phyloP scores from a whole-genome alignment of 2,329 filamentous ascomycete genomes.

The Ascochyta clinopodiicola region DNA sequence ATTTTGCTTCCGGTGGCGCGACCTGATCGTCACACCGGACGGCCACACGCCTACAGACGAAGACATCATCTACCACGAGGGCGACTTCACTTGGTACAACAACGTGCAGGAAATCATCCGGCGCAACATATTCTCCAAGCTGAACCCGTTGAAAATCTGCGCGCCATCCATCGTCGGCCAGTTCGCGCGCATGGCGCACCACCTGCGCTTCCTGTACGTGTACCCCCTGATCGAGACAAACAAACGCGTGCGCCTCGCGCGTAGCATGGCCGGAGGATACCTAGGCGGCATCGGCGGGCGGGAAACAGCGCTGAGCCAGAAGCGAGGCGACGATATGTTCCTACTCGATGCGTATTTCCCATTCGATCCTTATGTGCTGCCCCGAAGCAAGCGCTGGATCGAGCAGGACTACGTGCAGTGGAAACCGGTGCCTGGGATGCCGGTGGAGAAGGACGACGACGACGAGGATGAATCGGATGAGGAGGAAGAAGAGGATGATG shows the following conservation, averaged over 20 bases:
- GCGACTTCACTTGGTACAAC: constrained; percentile 79
- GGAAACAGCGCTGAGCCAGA: constrained; percentile 59
- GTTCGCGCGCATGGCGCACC: constrained; percentile 85
- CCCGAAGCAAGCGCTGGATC: constrained; percentile 85
- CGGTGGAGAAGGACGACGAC: constrained; percentile 53
- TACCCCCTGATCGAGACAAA: constrained; percentile 89
- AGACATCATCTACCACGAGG: constrained; percentile 66
- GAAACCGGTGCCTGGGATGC: constrained; percentile 48
- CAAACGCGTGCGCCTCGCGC: constrained; percentile 82
- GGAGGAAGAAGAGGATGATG: constrained; percentile 30
- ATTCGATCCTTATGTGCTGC: constrained; percentile 94
- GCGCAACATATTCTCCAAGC: constrained; percentile 80
- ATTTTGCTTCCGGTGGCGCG: constrained; percentile 97
- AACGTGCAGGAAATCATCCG: constrained; percentile 76
- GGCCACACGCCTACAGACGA: constrained; percentile 50
- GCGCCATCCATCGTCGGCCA: constrained; percentile 88
- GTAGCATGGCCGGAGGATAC: constrained; percentile 67
- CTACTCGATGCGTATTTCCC: constrained; percentile 95
- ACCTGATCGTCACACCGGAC: constrained; percentile 71
- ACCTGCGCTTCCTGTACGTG: constrained; percentile 87
- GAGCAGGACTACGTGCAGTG: constrained; percentile 60
- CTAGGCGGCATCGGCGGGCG: constrained; percentile 54
- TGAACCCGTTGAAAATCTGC: constrained; percentile 96
- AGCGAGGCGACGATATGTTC: constrained; percentile 76
- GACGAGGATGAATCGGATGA: constrained; percentile 37